These are phyloP conservation scores for Xylariales sp. DNA, from an alignment of 2,329 filamentous ascomycete species.

Conservation along the genomic window DNA sequence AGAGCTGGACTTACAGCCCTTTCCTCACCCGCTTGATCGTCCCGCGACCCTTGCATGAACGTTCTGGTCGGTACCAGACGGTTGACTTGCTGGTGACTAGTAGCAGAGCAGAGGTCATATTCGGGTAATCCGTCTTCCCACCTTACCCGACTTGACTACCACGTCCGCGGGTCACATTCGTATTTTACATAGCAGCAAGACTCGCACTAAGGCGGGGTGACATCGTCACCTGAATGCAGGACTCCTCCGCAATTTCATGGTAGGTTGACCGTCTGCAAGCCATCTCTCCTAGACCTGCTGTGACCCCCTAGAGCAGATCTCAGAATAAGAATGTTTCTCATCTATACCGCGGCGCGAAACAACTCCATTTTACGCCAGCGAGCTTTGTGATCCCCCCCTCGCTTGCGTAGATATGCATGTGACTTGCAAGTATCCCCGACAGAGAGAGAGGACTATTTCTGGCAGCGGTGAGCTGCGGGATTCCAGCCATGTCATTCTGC, in stretches of 20 bases:
- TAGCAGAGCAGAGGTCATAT: too few species aligned
- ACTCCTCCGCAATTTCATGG: conserved; percentile 8
- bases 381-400: background rate
- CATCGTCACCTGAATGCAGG: conserved; percentile 6
- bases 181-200: conserved; percentile 2
- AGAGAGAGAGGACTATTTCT: too few species aligned
- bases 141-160: conserved; percentile 1
- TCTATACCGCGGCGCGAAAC: conserved; percentile 4
- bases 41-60: conserved; percentile 3
- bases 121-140: background rate
- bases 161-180: conserved; percentile 2
- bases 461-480: too few species aligned
- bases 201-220: conserved; percentile 4
- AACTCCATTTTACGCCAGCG: background rate
- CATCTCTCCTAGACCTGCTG: conserved; percentile 1
- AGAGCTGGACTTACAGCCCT: background rate
- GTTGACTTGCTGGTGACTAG: background rate
- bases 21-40: conserved; percentile 2
- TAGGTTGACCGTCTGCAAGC: background rate
- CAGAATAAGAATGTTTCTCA: conserved; percentile 3
- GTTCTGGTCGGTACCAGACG: background rate
- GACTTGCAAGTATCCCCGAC: too few species aligned
- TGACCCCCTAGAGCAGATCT: conserved; percentile 6
- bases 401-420: background rate
- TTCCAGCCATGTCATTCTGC: background rate